Percentiles rank a stretch among this genome's conserved stretches.
Conservation (phyloP, 225 moss, liverwort and hornwort species). For the Asterella californica region DNA sequence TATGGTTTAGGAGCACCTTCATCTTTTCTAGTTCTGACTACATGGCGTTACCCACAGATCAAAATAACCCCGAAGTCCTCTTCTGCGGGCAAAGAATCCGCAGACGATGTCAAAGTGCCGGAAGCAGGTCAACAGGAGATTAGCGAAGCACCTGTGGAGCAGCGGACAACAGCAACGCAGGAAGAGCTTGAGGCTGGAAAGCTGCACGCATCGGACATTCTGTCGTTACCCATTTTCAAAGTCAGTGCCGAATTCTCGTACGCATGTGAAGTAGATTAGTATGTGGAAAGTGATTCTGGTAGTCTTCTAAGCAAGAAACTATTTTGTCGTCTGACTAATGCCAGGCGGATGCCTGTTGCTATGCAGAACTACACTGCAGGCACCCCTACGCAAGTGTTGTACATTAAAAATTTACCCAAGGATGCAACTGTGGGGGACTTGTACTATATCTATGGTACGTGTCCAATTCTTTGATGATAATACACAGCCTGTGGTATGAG, state of each 20-base stretch:
- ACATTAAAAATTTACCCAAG: slow-evolving; percentile 92
- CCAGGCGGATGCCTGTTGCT: not conserved
- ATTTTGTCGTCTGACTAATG: not conserved
- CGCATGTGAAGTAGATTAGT: not conserved
- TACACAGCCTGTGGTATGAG: not conserved
- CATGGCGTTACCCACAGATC: slow-evolving; percentile 43
- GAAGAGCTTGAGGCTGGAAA: slow-evolving; percentile 75
- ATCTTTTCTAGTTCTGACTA: not conserved
- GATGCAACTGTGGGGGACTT: slow-evolving; percentile 77
- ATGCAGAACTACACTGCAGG: slow-evolving; percentile 83
- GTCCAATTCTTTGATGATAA: not conserved
- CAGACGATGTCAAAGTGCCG: slow-evolving; percentile 40
- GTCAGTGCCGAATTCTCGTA: slow-evolving; percentile 26
- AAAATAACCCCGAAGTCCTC: slow-evolving; percentile 76
- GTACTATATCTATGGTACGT: slow-evolving; percentile 71
- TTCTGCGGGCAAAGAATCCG: slow-evolving; percentile 41
- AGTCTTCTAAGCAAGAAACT: not conserved
- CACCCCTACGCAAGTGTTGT: slow-evolving; percentile 70
- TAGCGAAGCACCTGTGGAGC: slow-evolving; percentile 34
- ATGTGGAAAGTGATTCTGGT: not conserved
- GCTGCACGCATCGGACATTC: slow-evolving; percentile 64
- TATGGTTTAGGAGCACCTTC: not conserved
- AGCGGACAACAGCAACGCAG: slow-evolving; percentile 53
- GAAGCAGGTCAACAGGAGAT: slow-evolving; percentile 37
- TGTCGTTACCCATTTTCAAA: slow-evolving; percentile 76